A percentile compares a stretch with the other conserved stretches of the same genome.
phyloP scores from a whole-genome alignment of 768 basidiomycete genomes.

The Cystofilobasidium capitatum region DNA sequence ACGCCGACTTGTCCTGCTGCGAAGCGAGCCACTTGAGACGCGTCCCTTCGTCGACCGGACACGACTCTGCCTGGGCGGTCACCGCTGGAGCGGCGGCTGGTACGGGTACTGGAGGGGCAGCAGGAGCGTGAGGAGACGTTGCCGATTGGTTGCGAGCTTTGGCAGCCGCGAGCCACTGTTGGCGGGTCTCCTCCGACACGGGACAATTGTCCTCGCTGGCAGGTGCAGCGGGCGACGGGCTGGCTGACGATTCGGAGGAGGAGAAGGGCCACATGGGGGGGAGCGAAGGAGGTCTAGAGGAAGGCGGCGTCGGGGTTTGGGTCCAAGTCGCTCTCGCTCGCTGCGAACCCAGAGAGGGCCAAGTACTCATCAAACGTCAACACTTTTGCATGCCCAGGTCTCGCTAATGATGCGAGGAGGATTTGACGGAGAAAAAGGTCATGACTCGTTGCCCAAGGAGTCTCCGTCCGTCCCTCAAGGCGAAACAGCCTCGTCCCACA shows the following conservation, averaged over 20 bases:
- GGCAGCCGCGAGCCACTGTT: background rate
- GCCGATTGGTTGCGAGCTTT: background rate
- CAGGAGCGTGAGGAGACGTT: background rate
- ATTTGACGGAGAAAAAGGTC: no score
- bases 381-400: no score
- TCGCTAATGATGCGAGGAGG: no score
- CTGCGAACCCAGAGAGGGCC: no score
- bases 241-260: background rate
- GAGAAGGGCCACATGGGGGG: constrained; percentile 16
- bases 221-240: background rate
- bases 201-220: background rate
- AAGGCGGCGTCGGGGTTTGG: no score
- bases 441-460: no score
- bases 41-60: constrained; percentile 58
- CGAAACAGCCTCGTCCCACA: no score
- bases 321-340: no score
- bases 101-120: background rate
- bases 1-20: constrained; percentile 17
- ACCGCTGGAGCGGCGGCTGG: background rate
- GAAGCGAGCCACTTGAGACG: constrained; percentile 45
- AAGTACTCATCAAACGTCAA: no score
- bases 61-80: constrained; percentile 38
- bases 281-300: no score
- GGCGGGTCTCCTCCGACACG: background rate
- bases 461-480: no score